Conservation (phyloP, 257 asterid species). For the Solanum rostratum region DNA sequence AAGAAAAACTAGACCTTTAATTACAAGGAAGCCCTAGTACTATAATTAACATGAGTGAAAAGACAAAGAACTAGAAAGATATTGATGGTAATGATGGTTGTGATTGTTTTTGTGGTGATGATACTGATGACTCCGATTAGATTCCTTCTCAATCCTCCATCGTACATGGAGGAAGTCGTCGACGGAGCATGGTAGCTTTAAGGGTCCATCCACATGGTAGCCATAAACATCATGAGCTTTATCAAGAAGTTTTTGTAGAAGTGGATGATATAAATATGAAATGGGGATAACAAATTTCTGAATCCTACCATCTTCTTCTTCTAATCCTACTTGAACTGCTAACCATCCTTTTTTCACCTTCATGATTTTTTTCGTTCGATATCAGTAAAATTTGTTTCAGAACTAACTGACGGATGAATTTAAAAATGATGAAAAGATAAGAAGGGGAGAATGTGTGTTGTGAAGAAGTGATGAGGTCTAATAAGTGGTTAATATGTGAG, state of each 20-base stretch:
- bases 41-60: constrained; percentile 17
- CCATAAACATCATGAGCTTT: constrained; percentile 34
- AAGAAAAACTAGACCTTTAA: neutral
- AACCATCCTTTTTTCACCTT: constrained; percentile 18
- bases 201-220: constrained; percentile 23
- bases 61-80: constrained; percentile 9
- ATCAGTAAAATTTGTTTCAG: neutral
- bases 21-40: neutral
- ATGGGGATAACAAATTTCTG: constrained; percentile 26
- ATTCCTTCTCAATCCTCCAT: constrained; percentile 32
- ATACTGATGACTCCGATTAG: neutral
- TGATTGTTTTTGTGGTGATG: constrained; percentile 9
- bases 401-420: too few species aligned
- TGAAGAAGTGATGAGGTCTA: neutral
- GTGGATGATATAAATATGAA: constrained; percentile 28
- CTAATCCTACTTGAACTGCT: constrained; percentile 28
- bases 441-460: neutral
- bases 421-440: neutral
- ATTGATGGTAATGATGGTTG: constrained; percentile 2
- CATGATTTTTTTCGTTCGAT: neutral
- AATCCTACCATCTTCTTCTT: constrained; percentile 13
- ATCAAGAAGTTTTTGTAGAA: constrained; percentile 22
- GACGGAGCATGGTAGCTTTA: constrained; percentile 29
- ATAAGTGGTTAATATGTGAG: neutral
- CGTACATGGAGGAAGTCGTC: constrained; percentile 35